Evolutionary conservation across 352 stramenopile species (phyloP), one percentile per base, ranked within the genome.

Genomic region (Phytophthora pisi): DNA sequence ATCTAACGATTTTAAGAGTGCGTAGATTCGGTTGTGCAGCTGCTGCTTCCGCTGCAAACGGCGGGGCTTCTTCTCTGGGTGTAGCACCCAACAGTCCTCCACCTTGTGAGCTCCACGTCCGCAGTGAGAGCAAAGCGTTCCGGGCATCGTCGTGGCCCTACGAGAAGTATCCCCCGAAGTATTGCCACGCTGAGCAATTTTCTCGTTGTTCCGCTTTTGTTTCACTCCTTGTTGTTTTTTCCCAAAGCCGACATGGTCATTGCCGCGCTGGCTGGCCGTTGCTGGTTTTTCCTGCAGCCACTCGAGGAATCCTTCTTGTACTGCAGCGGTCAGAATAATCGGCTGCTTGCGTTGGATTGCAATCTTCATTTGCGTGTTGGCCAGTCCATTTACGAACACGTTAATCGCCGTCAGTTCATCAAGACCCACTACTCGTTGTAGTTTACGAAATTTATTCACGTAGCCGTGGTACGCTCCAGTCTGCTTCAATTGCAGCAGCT

Each of bases 21-120:
- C 51, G 51, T 57, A 68, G 16, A 72, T 68, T 51, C 59, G 50
- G 2, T 47, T 55, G 9, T 72, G 26, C 5, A 68, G n/a, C 2
- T 68, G 16, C 11, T 68, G 28, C 5, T 67, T 64, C 13, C 26
- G 13, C n/a, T 50, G 43, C 47, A 47, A 5, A 15, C 57, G 58
- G 9, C 24, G 30, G n/a, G 47, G 38, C 16, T 58, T 65, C 20
- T 70, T 66, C 23, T 38, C 43, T 63, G 24, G 53, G 26, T 70
- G 36, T 0, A 46, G 24, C 0, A 52, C 20, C 62, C 54, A 70
- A 24, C 55, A 60, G 18, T 70, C 62, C 3, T 52, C 53, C 15
- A 10, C 54, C 6, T 38, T 47, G 49, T 70, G 46, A 31, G 51
- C 18, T 3, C 49, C 54, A 46, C 55, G 53, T 9, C 45, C 10